phyloP scores from a whole-genome alignment of 2,329 filamentous ascomycete species.

The Cercospora zeina region DNA sequence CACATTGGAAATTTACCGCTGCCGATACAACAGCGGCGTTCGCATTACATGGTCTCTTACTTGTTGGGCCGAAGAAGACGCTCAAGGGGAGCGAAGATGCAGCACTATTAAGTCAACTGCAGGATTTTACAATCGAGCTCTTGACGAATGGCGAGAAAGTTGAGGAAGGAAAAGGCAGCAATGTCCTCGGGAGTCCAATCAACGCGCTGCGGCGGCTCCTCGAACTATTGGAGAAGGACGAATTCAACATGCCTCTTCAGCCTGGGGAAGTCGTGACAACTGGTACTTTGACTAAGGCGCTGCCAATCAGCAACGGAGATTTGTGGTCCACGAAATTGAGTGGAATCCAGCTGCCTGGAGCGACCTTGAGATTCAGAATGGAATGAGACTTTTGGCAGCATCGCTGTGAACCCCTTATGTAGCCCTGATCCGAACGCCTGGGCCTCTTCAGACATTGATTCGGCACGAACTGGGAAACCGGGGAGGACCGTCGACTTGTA shows the following conservation, averaged over 20 bases:
- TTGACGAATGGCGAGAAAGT: constrained; percentile 24
- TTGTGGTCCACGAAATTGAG: constrained; percentile 27
- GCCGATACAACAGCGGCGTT: constrained; percentile 30
- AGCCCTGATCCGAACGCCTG: background rate
- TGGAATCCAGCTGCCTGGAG: constrained; percentile 28
- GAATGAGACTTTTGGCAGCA: constrained; percentile 12
- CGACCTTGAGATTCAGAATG: constrained; percentile 26
- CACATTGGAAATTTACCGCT: constrained; percentile 32
- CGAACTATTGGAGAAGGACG: constrained; percentile 28
- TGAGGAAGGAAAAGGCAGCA: constrained; percentile 23
- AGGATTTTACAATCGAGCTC: constrained; percentile 27
- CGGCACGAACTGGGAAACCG: background rate
- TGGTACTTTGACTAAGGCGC: constrained; percentile 29
- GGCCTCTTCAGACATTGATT: background rate
- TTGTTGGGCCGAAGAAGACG: constrained; percentile 24
- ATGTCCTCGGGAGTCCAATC: constrained; percentile 30
- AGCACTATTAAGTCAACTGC: constrained; percentile 23
- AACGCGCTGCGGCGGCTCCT: constrained; percentile 26
- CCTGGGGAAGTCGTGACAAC: constrained; percentile 29
- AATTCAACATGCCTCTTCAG: constrained; percentile 27
- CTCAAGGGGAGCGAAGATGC: constrained; percentile 16
- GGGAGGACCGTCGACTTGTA: background rate
- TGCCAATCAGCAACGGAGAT: constrained; percentile 27
- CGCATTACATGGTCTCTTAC: constrained; percentile 28
- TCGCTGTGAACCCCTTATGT: background rate